Base-by-base conservation (phyloP, 805 yeast genomes). In the Metschnikowia kofuensis region DNA sequence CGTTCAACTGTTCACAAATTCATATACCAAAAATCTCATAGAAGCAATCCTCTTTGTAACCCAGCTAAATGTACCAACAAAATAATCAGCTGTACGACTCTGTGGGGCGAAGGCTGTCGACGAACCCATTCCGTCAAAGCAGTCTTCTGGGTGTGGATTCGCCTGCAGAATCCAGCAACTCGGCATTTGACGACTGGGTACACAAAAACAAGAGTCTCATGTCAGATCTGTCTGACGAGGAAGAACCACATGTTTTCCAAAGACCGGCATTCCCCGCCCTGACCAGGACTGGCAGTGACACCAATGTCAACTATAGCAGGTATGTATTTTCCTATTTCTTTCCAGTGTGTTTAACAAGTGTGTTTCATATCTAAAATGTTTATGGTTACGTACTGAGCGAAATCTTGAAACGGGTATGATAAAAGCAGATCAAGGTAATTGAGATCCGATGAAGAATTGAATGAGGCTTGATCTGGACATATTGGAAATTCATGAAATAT, bases 101-200 rank as follows among this genome's bases (percentile, higher is more conserved):
- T 12, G 52, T 64, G 21, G 72, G 68, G 40, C 64, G 79, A 56
- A 63, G 82, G 53, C 66, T 83, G 45, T 84, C 90, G 7, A 72
- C 83, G 2, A 86, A 86, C 57, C 92, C 92, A n/a, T 86, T 86
- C 65, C 76, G 92, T 60, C 46, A 47, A 40, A 35, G 38, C 49
- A 42, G 46, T 28, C 38, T 26, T 27, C 72, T 72, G 48, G 51
- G 49, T 40, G 39, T 40, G 40, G 38, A 36, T 34, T 32, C 27
- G 44, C 11, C 46, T 12, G 49, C 37, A 38, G 47, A 49, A 38
- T 49, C 40, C 57, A 44, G 36, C 28, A 47, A 43, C 36, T 48
- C 57, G 15, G 58, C 59, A 13, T 84, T 82, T 60, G 82, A 78
- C 38, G 74, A 70, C 16, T 85, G 90, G 90, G 79, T 85, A 16